Conservation (phyloP, 1,139 yeast species). For the Scheffersomyces lignicola region DNA sequence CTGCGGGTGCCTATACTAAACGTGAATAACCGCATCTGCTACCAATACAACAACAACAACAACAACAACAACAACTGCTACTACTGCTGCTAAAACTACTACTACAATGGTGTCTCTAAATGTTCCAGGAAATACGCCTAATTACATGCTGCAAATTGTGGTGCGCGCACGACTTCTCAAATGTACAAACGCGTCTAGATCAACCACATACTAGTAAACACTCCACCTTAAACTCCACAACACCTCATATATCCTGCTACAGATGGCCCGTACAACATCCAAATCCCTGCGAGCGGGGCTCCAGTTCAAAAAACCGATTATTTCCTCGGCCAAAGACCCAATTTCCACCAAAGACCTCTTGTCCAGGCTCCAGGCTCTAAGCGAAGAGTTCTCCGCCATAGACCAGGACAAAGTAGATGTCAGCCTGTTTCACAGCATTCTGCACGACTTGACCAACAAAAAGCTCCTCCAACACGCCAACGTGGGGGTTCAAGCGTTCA, state of each 20-base stretch:
- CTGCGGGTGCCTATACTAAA: too few relatives aligned
- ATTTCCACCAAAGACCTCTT: slow-evolving; percentile 62
- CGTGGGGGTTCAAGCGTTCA: slow-evolving; percentile 67
- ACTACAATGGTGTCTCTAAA: too few relatives aligned
- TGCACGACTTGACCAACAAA: slow-evolving; percentile 54
- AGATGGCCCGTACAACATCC: slow-evolving; percentile 2
- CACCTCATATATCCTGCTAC: too few relatives aligned
- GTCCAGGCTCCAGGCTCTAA: slow-evolving; percentile 42
- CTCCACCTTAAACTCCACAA: too few relatives aligned
- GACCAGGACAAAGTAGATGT: slow-evolving; percentile 62
- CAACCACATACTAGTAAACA: too few relatives aligned
- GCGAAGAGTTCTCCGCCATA: slow-evolving; percentile 59
- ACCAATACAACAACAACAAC: too few relatives aligned
- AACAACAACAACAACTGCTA: neutral
- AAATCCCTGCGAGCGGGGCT: slow-evolving; percentile 5
- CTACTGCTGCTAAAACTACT: too few relatives aligned
- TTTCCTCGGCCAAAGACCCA: slow-evolving; percentile 55
- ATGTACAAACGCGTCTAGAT: too few relatives aligned
- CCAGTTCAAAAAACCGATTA: slow-evolving; percentile 46
- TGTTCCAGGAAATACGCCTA: too few relatives aligned
- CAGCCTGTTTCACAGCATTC: slow-evolving; percentile 42
- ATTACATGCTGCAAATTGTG: too few relatives aligned
- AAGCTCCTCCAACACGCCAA: slow-evolving; percentile 65
- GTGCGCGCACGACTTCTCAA: too few relatives aligned
- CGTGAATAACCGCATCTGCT: too few relatives aligned